Conservation (phyloP, 108 stramenopile species). For the Nitzschia sp. region DNA sequence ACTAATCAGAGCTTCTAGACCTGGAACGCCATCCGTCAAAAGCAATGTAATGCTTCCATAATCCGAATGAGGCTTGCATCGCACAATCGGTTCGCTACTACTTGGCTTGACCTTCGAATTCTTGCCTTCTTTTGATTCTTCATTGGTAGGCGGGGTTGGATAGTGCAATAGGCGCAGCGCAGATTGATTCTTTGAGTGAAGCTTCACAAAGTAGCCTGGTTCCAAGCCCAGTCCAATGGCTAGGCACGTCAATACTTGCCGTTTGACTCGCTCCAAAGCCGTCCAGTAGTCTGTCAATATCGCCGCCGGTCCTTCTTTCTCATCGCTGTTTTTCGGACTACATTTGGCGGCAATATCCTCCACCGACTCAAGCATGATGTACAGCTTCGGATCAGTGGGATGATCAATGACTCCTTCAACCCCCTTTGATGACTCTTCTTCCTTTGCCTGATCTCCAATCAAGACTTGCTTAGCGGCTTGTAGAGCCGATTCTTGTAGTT, state of each 20-base stretch:
- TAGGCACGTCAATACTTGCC: constrained; percentile 45
- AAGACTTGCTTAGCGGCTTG: constrained; percentile 42
- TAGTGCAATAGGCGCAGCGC: constrained; percentile 59
- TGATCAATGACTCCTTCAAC: constrained; percentile 40
- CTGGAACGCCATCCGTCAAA: constrained; percentile 63
- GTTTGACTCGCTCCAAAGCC: constrained; percentile 47
- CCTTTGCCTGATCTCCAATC: constrained; percentile 3
- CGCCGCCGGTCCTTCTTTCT: not conserved
- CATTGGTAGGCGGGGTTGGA: constrained; percentile 12
- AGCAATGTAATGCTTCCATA: constrained; percentile 71
- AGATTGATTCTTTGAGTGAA: constrained; percentile 57
- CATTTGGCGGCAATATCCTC: constrained; percentile 5
- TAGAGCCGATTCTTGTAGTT: constrained; percentile 53
- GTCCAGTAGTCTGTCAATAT: constrained; percentile 50
- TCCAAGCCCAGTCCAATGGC: constrained; percentile 57
- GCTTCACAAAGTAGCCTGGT: constrained; percentile 39
- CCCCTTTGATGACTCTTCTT: not conserved
- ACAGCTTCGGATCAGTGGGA: constrained; percentile 70
- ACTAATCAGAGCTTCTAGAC: constrained; percentile 51
- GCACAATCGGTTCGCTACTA: constrained; percentile 12
- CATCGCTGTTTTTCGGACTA: not conserved
- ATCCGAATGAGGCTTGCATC: constrained; percentile 81
- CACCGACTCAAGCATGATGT: constrained; percentile 54
- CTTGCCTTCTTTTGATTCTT: not conserved
- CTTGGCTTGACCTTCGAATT: not conserved